Percentiles rank a stretch among this genome's conserved stretches.
phyloP scores from a whole-genome alignment of 768 basidiomycete species.

The Lactarius trivialis region DNA sequence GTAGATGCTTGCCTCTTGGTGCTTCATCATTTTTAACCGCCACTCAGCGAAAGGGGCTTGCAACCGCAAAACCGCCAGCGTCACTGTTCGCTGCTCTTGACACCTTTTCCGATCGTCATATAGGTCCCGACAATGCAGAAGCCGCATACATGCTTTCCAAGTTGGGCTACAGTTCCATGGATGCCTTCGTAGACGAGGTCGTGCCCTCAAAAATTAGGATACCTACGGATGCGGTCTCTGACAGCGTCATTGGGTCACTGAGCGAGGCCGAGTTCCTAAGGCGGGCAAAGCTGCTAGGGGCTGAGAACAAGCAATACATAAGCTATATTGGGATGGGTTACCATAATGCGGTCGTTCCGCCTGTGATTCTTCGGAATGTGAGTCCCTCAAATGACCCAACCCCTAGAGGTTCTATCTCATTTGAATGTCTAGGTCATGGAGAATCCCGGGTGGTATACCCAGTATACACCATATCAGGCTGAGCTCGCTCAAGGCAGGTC shows the following conservation, averaged over 20 bases:
- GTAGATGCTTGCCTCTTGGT: slow-evolving; percentile 21
- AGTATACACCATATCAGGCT: slow-evolving; percentile 93
- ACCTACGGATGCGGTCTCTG: slow-evolving; percentile 49
- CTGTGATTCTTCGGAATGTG: slow-evolving; percentile 89
- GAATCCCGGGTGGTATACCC: slow-evolving; percentile 98
- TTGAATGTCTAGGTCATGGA: slow-evolving; percentile 60
- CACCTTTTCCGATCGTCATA: slow-evolving; percentile 84
- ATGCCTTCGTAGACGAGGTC: slow-evolving; percentile 76
- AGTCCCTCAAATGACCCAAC: slow-evolving; percentile 23
- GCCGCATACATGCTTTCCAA: slow-evolving; percentile 72
- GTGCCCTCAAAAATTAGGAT: slow-evolving; percentile 81
- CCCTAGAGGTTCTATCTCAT: neutral
- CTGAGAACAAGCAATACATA: slow-evolving; percentile 73
- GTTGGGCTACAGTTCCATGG: slow-evolving; percentile 83
- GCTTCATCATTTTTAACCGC: slow-evolving; percentile 18
- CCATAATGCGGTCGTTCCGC: slow-evolving; percentile 90
- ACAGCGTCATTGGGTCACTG: slow-evolving; percentile 62
- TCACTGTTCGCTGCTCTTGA: slow-evolving; percentile 83
- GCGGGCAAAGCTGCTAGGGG: slow-evolving; percentile 71
- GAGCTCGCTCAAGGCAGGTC: slow-evolving; percentile 92
- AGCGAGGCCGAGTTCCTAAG: slow-evolving; percentile 81
- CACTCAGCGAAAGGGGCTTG: slow-evolving; percentile 38
- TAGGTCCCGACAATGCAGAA: slow-evolving; percentile 86
- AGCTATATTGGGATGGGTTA: slow-evolving; percentile 99
- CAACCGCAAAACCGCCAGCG: slow-evolving; percentile 51